phyloP scores from a whole-genome alignment of 75 land plant species.

The Picea glauca region DNA sequence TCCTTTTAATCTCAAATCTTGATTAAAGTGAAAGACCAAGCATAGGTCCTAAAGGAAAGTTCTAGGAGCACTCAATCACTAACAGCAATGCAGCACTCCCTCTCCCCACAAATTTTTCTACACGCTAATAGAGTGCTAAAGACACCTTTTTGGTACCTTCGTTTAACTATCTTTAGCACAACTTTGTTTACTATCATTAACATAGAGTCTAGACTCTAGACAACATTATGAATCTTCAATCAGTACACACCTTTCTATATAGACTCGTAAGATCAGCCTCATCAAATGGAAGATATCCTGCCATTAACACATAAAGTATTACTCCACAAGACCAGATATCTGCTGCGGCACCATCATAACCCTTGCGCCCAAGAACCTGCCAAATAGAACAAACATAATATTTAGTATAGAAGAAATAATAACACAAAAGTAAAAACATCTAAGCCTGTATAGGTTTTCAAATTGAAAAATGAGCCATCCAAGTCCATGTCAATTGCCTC shows the following conservation, averaged over 20 bases:
- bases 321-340: slow-evolving; percentile 94
- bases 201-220: not conserved
- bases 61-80: not conserved
- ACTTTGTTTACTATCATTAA: not conserved
- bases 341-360: slow-evolving; percentile 87
- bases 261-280: slow-evolving; percentile 53
- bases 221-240: not conserved
- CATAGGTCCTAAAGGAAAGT: not conserved
- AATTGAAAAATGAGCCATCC: not conserved
- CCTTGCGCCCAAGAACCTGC: slow-evolving; percentile 57
- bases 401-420: not conserved
- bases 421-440: not conserved
- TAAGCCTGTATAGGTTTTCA: slow-evolving; percentile 1
- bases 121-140: not conserved
- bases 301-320: slow-evolving; percentile 77
- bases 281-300: slow-evolving; percentile 79
- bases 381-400: not conserved
- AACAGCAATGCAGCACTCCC: not conserved
- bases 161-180: not conserved
- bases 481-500: not conserved
- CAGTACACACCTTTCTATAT: slow-evolving; percentile 46
- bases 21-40: not conserved
- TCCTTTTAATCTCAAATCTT: not conserved
- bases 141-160: not conserved
- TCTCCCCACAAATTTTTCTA: not conserved